Percentiles rank a stretch among this genome's conserved stretches.
These are phyloP conservation scores for Ogataea degrootiae DNA, from an alignment of 805 yeast genomes.

Conservation along the genomic window DNA sequence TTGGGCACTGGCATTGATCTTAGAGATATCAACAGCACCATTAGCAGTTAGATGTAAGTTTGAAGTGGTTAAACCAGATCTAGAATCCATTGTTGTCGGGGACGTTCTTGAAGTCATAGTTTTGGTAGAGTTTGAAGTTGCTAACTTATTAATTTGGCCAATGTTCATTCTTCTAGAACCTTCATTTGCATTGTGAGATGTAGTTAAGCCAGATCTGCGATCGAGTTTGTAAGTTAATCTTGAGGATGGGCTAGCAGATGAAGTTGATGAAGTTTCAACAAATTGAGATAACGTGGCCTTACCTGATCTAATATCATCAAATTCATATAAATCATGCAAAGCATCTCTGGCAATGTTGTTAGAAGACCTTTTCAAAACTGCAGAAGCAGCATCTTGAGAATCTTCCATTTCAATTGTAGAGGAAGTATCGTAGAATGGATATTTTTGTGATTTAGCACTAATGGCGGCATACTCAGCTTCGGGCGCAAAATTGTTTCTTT, in stretches of 20 bases:
- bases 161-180: slow-evolving; percentile 29
- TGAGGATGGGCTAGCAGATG: slow-evolving; percentile 1
- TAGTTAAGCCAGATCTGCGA: slow-evolving; percentile 23
- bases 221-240: slow-evolving; percentile 13
- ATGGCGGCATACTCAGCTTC: slow-evolving; percentile 44
- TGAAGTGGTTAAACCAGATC: slow-evolving; percentile 30
- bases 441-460: slow-evolving; percentile 30
- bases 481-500: slow-evolving; percentile 39
- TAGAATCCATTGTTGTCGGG: slow-evolving; percentile 33
- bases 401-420: slow-evolving; percentile 33
- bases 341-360: slow-evolving; percentile 32
- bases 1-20: slow-evolving; percentile 45
- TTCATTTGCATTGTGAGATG: slow-evolving; percentile 26
- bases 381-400: slow-evolving; percentile 39
- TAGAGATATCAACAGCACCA: slow-evolving; percentile 46
- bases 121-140: slow-evolving; percentile 37
- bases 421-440: slow-evolving; percentile 23
- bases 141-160: slow-evolving; percentile 23
- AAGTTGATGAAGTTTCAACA: slow-evolving; percentile 13
- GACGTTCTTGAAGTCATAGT: slow-evolving; percentile 42
- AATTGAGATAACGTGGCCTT: slow-evolving; percentile 28
- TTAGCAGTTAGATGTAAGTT: slow-evolving; percentile 32
- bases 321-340: slow-evolving; percentile 37
- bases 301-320: slow-evolving; percentile 40
- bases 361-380: slow-evolving; percentile 30